Percentiles rank a stretch among this genome's conserved stretches.
Conservation (phyloP, 169 alveolate genomes). For the Theileria orientalis region DNA sequence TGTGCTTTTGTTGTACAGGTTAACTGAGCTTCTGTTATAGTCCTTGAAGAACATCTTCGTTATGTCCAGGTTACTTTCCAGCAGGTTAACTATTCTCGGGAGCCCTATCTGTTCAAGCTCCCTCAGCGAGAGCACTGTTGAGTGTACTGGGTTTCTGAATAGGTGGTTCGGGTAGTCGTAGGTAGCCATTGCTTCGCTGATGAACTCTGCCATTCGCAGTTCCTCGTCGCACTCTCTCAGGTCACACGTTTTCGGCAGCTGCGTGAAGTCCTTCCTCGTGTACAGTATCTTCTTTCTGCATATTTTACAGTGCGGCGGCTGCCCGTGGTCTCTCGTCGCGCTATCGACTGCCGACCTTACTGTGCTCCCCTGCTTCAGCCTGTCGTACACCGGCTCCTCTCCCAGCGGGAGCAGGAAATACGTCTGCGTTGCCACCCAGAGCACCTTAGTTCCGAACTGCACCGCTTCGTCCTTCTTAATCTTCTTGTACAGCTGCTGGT, state of each 20-base stretch:
- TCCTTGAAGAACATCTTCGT: slow-evolving; percentile 11
- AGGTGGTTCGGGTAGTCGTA: slow-evolving; percentile 15
- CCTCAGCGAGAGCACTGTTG: slow-evolving; percentile 15
- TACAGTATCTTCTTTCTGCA: slow-evolving; percentile 1
- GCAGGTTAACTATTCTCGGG: neutral
- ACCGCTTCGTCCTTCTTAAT: neutral
- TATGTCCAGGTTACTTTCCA: slow-evolving; percentile 33
- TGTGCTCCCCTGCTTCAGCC: neutral
- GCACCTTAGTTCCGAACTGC: neutral
- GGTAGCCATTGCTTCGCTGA: neutral
- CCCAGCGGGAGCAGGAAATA: neutral
- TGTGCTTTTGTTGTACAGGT: slow-evolving; percentile 3
- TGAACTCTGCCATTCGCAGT: slow-evolving; percentile 6
- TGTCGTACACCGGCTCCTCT: slow-evolving; percentile 5
- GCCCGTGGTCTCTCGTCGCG: neutral
- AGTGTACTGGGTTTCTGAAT: slow-evolving; percentile 16
- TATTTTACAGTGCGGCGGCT: slow-evolving; percentile 4
- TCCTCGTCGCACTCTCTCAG: neutral
- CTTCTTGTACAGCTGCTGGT: neutral
- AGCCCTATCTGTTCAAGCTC: slow-evolving; percentile 14
- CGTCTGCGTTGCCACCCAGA: slow-evolving; percentile 25
- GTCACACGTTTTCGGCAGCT: neutral
- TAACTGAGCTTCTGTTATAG: neutral
- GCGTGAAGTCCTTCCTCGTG: slow-evolving; percentile 5
- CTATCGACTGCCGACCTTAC: neutral